Percentiles rank a stretch among this genome's conserved stretches.
These are phyloP conservation scores for Salix arbutifolia DNA, from an alignment of 345 rosid genomes.

Conservation along the genomic window DNA sequence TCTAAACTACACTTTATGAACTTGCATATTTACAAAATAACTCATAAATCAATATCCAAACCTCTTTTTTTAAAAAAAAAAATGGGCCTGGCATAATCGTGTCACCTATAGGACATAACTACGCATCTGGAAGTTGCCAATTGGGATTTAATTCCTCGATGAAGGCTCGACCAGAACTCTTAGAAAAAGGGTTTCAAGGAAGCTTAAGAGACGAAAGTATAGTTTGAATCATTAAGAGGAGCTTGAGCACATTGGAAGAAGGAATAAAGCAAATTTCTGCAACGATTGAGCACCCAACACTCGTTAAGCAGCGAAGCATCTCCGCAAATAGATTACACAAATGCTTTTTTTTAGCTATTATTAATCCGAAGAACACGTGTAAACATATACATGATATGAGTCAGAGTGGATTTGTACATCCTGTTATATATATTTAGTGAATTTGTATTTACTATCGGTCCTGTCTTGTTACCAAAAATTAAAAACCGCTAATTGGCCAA, in stretches of 20 bases:
- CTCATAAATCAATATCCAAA: too few relatives aligned
- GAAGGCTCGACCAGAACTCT: neutral
- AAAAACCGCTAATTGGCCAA: neutral
- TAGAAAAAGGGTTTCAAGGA: neutral
- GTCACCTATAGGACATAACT: neutral
- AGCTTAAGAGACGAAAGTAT: neutral
- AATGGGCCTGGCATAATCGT: too few relatives aligned
- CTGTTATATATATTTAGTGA: neutral
- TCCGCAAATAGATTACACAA: neutral
- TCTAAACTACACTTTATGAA: too few relatives aligned
- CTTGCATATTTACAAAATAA: too few relatives aligned
- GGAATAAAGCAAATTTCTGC: neutral
- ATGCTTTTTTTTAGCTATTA: neutral
- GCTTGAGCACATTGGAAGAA: neutral
- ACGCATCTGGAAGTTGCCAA: neutral
- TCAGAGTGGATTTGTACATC: conserved; percentile 3
- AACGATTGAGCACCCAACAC: neutral
- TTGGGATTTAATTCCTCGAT: neutral
- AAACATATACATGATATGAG: conserved; percentile 1
- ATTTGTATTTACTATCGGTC: neutral
- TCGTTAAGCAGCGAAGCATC: neutral
- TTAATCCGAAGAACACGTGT: neutral
- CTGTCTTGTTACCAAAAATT: neutral
- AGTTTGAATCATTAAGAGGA: neutral
- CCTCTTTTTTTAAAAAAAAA: too few relatives aligned